Conservation (phyloP, 2,329 filamentous ascomycete genomes). For the Aspergillus unguis region DNA sequence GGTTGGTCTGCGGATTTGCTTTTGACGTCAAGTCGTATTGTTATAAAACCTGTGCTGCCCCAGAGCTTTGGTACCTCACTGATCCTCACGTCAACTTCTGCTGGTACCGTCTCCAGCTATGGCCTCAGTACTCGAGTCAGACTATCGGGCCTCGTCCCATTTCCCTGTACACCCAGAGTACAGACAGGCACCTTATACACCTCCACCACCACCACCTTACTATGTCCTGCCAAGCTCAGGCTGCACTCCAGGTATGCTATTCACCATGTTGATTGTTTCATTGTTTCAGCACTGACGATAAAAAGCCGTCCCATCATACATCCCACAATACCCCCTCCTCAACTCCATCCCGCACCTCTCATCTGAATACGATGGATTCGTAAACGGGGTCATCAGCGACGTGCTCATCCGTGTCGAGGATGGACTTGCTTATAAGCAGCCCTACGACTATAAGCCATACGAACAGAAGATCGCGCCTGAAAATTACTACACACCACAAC, state of each 20-base stretch:
- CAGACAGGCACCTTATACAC: background rate
- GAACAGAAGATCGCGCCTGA: background rate
- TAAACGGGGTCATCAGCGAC: constrained; percentile 8
- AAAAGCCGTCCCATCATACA: constrained; percentile 1
- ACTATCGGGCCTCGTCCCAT: background rate
- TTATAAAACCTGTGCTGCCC: background rate
- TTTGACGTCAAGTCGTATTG: constrained; percentile 1
- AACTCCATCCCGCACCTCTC: background rate
- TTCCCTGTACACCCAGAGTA: background rate
- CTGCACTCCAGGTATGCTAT: background rate
- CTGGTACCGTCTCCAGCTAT: background rate
- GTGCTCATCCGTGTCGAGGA: constrained; percentile 6
- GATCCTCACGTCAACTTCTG: background rate
- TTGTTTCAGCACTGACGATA: background rate
- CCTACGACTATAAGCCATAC: background rate
- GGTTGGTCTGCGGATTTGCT: constrained; percentile 2
- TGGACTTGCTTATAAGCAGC: background rate
- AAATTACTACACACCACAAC: background rate
- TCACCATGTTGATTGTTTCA: background rate
- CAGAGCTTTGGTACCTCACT: background rate
- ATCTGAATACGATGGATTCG: constrained; percentile 8
- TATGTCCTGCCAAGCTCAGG: background rate
- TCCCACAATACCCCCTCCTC: background rate
- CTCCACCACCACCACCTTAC: background rate
- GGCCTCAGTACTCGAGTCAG: background rate